A percentile compares a stretch with the other conserved stretches of the same genome.
phyloP scores from a whole-genome alignment of 108 stramenopile species.

The Licmophora abbreviata region DNA sequence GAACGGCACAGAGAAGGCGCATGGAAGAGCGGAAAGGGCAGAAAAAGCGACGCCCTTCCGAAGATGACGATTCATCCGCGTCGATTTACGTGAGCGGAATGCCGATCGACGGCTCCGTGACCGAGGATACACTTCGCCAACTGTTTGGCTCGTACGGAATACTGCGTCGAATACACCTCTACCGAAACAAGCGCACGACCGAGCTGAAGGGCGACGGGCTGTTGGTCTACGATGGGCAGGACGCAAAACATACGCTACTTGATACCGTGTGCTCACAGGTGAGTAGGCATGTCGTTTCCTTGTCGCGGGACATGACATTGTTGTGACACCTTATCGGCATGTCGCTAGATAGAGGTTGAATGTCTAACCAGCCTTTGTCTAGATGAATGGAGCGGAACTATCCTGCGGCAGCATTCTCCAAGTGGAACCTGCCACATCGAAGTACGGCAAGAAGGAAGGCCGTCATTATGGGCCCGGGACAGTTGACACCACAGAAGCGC shows the following conservation, averaged over 20 bases:
- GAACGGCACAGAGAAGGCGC: conserved; percentile 34
- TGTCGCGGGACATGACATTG: too few relatives aligned
- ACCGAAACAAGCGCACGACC: conserved; percentile 44
- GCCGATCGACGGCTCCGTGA: conserved; percentile 50
- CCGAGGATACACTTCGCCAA: conserved; percentile 31
- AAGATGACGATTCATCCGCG: conserved; percentile 10
- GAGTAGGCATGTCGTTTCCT: too few relatives aligned
- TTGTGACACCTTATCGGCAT: conserved; percentile 2
- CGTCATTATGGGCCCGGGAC: not conserved
- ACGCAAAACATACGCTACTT: conserved; percentile 24
- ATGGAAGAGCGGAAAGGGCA: conserved; percentile 14
- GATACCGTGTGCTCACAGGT: conserved; percentile 70
- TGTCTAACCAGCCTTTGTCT: conserved; percentile 1
- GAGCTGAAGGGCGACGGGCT: conserved; percentile 69
- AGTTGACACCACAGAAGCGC: too few relatives aligned
- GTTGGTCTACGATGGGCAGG: conserved; percentile 33
- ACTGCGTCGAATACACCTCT: conserved; percentile 59
- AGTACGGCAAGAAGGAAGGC: conserved; percentile 23
- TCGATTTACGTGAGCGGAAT: conserved; percentile 63
- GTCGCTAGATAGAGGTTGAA: too few relatives aligned
- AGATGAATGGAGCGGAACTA: conserved; percentile 67
- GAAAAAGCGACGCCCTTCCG: not conserved
- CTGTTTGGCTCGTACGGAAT: conserved; percentile 56
- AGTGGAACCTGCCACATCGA: conserved; percentile 48
- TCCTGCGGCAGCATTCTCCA: conserved; percentile 40